Conservation (phyloP, 108 stramenopile genomes). For the Ochromonas danica region DNA sequence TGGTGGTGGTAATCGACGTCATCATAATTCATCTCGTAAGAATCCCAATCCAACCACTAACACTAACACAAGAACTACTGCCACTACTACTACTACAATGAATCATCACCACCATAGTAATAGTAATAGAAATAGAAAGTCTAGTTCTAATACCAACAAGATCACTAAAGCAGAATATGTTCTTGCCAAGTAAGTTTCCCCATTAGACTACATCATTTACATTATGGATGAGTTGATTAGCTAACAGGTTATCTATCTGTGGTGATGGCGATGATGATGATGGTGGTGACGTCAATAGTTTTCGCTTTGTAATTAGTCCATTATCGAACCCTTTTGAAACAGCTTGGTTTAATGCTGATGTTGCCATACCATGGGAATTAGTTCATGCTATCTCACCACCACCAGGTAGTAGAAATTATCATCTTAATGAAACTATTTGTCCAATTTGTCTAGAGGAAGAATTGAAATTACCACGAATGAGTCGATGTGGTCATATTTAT, state of each 20-base stretch:
- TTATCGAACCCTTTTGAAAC: not conserved
- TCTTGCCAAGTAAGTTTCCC: not conserved
- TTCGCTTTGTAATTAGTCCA: not conserved
- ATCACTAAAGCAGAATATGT: not conserved
- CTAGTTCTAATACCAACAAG: no score
- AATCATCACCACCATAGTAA: not conserved
- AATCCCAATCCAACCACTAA: not conserved
- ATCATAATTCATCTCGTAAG: not conserved
- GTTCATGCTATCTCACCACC: not conserved
- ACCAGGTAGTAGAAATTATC: no score
- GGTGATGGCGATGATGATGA: not conserved
- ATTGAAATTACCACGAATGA: not conserved
- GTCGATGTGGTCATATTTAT: not conserved
- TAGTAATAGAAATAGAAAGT: no score
- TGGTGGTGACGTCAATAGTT: not conserved
- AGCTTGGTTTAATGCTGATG: not conserved
- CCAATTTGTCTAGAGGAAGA: not conserved
- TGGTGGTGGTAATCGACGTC: not conserved
- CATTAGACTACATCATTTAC: no score
- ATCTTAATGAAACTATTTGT: not conserved
- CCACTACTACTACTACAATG: not conserved
- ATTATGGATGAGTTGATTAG: no score
- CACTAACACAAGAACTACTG: not conserved
- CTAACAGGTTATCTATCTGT: not conserved
- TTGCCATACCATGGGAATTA: not conserved